These are phyloP conservation scores for Chlorophyllum brunneum DNA, from an alignment of 768 basidiomycete species.

Conservation along the genomic window DNA sequence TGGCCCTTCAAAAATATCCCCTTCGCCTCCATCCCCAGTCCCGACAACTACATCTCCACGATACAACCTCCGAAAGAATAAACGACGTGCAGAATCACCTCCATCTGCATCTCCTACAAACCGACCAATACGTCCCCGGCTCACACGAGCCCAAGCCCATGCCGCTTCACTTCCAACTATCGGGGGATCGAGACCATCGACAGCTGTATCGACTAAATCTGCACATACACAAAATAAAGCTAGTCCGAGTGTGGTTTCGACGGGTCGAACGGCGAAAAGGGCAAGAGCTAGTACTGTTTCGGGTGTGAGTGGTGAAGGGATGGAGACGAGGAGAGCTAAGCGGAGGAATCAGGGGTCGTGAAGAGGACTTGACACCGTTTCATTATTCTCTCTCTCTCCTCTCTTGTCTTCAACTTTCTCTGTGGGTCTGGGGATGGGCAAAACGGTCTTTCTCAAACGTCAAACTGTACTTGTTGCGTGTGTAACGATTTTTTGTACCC, in stretches of 20 bases:
- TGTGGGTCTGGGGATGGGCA: background rate
- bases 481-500: background rate
- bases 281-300: background rate
- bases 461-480: background rate
- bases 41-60: slow-evolving; percentile 19
- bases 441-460: background rate
- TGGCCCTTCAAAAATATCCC: background rate
- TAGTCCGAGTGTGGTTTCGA: background rate
- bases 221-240: slow-evolving; percentile 3
- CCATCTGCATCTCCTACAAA: slow-evolving; percentile 18
- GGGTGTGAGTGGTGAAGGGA: background rate
- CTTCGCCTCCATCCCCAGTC: slow-evolving; percentile 8
- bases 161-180: background rate
- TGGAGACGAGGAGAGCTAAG: background rate
- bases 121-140: slow-evolving; percentile 14
- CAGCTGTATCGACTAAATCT: background rate
- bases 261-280: slow-evolving; percentile 3
- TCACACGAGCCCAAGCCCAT: background rate
- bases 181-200: background rate
- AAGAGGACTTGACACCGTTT: background rate
- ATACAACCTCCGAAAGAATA: slow-evolving; percentile 31
- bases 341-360: background rate
- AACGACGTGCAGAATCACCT: slow-evolving; percentile 20
- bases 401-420: background rate
- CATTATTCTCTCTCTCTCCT: background rate